Evolutionary conservation across 805 yeast species (phyloP).

Genomic region (Cyberlindnera subsufficiens): DNA sequence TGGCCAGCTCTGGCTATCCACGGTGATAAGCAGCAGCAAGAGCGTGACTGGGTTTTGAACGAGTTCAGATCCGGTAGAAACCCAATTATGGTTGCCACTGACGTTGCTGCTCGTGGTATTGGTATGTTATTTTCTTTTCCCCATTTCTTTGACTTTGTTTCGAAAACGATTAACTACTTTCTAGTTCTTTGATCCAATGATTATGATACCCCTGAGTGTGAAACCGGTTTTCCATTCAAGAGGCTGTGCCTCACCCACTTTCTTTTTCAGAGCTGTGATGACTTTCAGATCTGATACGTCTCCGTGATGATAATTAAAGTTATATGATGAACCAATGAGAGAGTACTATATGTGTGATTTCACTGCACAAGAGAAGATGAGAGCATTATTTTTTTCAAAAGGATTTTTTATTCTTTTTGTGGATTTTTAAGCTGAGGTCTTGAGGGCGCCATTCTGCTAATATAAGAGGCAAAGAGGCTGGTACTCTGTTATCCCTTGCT

Average conservation of each 20-base stretch:
- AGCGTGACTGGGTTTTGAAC: conserved; percentile 96
- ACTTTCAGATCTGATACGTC: conserved; percentile 1
- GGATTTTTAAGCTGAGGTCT: not conserved
- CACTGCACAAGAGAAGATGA: conserved; percentile 1
- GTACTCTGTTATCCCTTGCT: not conserved
- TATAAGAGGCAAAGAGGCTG: not conserved
- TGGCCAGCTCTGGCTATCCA: conserved; percentile 99
- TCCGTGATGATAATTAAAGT: conserved; percentile 3
- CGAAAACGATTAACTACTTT: conserved; percentile 15
- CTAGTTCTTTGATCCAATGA: conserved; percentile 20
- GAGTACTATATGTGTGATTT: not conserved
- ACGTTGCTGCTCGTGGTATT: conserved; percentile 99
- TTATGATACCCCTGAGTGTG: conserved; percentile 1
- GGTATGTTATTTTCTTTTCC: conserved; percentile 53
- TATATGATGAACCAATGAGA: conserved; percentile 1
- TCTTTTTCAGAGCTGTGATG: not conserved
- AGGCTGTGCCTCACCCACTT: not conserved
- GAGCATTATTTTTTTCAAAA: not conserved
- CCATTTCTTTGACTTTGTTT: not conserved
- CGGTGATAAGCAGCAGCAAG: conserved; percentile 96
- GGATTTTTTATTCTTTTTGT: not conserved
- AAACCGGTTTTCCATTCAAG: conserved; percentile 1
- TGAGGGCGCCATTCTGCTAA: too few relatives aligned
- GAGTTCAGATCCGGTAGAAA: conserved; percentile 91
- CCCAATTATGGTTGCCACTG: conserved; percentile 98